Percentiles rank a stretch among this genome's conserved stretches.
These are phyloP conservation scores for Boechera stricta DNA, from an alignment of 345 rosid genomes.

Conservation along the genomic window DNA sequence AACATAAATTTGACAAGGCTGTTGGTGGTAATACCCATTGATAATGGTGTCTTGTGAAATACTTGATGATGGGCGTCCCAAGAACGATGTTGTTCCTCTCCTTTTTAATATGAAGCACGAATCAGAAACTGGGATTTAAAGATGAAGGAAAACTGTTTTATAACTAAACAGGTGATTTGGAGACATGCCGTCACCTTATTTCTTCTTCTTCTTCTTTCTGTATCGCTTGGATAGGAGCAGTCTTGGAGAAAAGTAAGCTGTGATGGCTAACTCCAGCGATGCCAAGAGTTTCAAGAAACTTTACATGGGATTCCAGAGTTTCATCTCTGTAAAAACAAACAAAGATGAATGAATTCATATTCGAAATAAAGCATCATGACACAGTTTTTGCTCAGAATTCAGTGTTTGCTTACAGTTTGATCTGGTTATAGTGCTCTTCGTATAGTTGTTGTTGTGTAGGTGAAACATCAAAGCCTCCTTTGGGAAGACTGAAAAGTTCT, in stretches of 20 bases:
- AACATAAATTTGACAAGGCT: constrained; percentile 10
- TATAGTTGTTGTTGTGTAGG: constrained; percentile 86
- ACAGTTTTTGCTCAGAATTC: constrained; percentile 4
- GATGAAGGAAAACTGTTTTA: background rate
- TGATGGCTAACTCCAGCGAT: constrained; percentile 99
- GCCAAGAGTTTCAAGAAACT: constrained; percentile 76
- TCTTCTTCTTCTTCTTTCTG: constrained; percentile 64
- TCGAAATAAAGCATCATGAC: background rate
- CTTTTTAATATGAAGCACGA: constrained; percentile 42
- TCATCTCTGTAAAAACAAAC: constrained; percentile 57
- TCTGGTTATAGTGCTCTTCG: constrained; percentile 83
- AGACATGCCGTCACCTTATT: constrained; percentile 52
- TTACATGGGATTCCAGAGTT: constrained; percentile 60
- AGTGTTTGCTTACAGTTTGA: constrained; percentile 61
- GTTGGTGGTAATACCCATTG: constrained; percentile 61
- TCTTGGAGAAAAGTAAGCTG: constrained; percentile 90
- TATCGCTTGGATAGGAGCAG: constrained; percentile 66
- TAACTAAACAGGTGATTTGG: constrained; percentile 49
- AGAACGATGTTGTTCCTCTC: constrained; percentile 46
- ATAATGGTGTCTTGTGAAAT: constrained; percentile 50
- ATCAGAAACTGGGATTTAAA: constrained; percentile 24
- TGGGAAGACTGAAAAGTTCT: constrained; percentile 89
- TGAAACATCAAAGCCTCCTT: constrained; percentile 85
- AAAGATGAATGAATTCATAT: constrained; percentile 12
- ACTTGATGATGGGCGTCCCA: constrained; percentile 54